Evolutionary conservation across 306 rosid species (phyloP).

Genomic region (Vigna hirtella): DNA sequence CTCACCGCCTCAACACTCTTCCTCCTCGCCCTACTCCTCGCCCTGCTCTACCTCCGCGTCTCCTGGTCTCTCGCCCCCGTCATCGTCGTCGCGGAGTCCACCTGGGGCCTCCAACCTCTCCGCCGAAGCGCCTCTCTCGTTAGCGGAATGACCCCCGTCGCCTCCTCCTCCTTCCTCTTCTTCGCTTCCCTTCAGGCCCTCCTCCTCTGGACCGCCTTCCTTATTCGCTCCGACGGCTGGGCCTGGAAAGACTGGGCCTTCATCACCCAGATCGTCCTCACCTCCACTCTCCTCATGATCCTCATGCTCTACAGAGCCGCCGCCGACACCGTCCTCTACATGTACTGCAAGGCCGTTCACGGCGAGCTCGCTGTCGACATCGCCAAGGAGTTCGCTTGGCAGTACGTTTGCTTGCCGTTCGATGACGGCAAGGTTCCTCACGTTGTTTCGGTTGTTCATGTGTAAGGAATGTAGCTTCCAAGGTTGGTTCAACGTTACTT

Average conservation of each 20-base stretch:
- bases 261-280: conserved; percentile 58
- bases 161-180: conserved; percentile 47
- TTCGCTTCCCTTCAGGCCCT: conserved; percentile 47
- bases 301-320: conserved; percentile 63
- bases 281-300: conserved; percentile 54
- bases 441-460: conserved; percentile 62
- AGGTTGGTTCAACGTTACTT: not conserved
- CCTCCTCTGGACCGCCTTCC: conserved; percentile 45
- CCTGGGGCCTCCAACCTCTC: conserved; percentile 56
- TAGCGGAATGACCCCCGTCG: conserved; percentile 54
- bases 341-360: conserved; percentile 60
- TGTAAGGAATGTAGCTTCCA: not conserved
- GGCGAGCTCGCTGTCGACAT: conserved; percentile 57
- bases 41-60: conserved; percentile 55
- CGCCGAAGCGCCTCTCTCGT: conserved; percentile 54
- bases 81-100: conserved; percentile 56
- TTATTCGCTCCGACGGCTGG: conserved; percentile 5
- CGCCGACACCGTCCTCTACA: conserved; percentile 51
- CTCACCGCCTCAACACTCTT: conserved; percentile 4
- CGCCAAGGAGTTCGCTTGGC: conserved; percentile 62
- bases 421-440: conserved; percentile 76
- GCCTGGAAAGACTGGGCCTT: conserved; percentile 43
- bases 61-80: conserved; percentile 59
- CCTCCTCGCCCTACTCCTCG: not conserved
- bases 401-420: conserved; percentile 69